A percentile compares a stretch with the other conserved stretches of the same genome.
Evolutionary conservation across 495 filamentous ascomycete species (phyloP).

Genomic region (Hypoxylon cercidicola): DNA sequence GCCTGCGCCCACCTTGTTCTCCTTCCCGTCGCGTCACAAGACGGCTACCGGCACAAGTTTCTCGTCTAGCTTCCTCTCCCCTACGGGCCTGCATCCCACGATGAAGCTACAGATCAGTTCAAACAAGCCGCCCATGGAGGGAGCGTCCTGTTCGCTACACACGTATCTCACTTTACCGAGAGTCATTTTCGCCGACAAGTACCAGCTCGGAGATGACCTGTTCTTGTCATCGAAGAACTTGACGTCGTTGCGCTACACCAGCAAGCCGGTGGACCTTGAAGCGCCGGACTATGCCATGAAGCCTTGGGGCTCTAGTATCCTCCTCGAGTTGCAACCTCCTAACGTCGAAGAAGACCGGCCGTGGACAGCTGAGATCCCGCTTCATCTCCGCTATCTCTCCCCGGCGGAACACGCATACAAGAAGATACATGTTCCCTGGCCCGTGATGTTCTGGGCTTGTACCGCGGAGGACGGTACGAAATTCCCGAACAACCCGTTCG

Average conservation of each 20-base stretch:
- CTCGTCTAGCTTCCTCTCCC: constrained; percentile 66
- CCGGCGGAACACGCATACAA: constrained; percentile 64
- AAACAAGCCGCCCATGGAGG: constrained; percentile 51
- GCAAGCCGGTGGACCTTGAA: constrained; percentile 90
- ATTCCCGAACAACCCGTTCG: constrained; percentile 86
- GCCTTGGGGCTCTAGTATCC: constrained; percentile 81
- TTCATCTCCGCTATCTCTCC: constrained; percentile 87
- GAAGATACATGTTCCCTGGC: constrained; percentile 69
- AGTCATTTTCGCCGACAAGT: constrained; percentile 84
- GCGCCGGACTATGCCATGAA: constrained; percentile 83
- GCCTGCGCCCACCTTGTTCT: constrained; percentile 77
- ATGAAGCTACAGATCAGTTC: constrained; percentile 68
- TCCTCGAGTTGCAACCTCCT: constrained; percentile 77
- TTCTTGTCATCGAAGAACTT: constrained; percentile 83
- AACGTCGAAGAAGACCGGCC: constrained; percentile 38
- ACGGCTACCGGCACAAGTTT: constrained; percentile 63
- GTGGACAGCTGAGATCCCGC: constrained; percentile 82
- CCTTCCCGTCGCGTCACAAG: constrained; percentile 86
- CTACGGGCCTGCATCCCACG: constrained; percentile 89
- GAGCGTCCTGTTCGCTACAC: constrained; percentile 73
- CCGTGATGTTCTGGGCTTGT: constrained; percentile 94
- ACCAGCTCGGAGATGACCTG: constrained; percentile 78
- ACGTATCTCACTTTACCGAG: constrained; percentile 90
- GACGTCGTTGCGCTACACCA: constrained; percentile 69
- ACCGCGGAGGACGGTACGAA: constrained; percentile 74